Conservation (phyloP, 768 basidiomycete genomes). For the Pisolithus tinctorius region DNA sequence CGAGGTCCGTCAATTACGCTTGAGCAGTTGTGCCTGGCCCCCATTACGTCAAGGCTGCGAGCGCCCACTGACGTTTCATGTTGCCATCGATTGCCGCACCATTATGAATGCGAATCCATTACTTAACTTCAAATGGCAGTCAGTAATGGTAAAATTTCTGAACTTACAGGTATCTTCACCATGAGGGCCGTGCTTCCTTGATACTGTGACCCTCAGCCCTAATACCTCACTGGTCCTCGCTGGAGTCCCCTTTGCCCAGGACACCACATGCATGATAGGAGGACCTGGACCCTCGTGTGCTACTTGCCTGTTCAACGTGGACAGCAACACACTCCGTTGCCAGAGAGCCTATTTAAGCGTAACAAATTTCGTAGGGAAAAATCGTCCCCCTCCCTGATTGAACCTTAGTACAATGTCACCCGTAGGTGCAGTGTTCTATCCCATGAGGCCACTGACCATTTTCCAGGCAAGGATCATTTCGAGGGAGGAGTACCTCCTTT, state of each 20-base stretch:
- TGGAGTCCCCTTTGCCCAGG: conserved; percentile 27
- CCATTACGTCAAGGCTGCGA: too few relatives aligned
- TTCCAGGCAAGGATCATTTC: conserved; percentile 25
- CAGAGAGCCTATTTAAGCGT: neutral
- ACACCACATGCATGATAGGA: conserved; percentile 4
- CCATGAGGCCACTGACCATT: neutral
- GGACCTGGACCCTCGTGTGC: neutral
- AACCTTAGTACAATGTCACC: conserved; percentile 2
- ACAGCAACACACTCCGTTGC: neutral
- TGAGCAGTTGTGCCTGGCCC: too few relatives aligned
- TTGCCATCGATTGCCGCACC: too few relatives aligned
- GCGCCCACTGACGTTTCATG: too few relatives aligned
- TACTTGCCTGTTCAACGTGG: neutral
- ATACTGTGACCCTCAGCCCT: conserved; percentile 24
- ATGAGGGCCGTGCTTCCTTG: neutral
- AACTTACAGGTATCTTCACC: too few relatives aligned
- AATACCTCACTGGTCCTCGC: conserved; percentile 10
- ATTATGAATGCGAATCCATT: too few relatives aligned
- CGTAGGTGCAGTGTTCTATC: neutral
- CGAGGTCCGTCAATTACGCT: too few relatives aligned
- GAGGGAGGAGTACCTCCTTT: conserved; percentile 40
- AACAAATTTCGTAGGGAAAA: neutral
- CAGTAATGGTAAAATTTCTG: too few relatives aligned
- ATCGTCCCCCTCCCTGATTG: neutral
- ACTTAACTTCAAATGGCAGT: too few relatives aligned